Evolutionary conservation across 306 rosid species (phyloP), one percentile per base, ranked within the genome.

Genomic region (Castanopsis chinensis): DNA sequence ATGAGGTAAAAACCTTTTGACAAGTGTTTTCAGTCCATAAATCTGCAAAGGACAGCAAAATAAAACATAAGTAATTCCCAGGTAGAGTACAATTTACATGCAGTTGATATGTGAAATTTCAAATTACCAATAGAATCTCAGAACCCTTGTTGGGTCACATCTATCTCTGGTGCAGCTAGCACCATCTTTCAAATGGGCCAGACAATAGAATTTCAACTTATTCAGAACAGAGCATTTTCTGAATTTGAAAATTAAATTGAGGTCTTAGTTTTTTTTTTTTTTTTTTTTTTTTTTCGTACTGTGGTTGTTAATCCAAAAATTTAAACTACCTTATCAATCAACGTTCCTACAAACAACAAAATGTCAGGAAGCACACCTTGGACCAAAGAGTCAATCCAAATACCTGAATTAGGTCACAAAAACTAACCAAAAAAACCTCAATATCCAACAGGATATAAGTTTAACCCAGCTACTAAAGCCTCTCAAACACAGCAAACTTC

Each of bases 11-110:
- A 78, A 89, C 81, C 93, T 89, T 90, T 90, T 92, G 67, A 91
- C 92, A 61, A 95, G 87, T 67, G 97, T 74, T 92, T 92, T 91
- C 83, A 95, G 86, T 80, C 90, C 98, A 86, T 80, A 92, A 80
- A 91, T 92, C 99, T 95, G 93, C 84, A 87, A 88, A 67, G 76
- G 70, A 67, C 33, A 70, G 25, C 43, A 68, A 27, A 68, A 72
- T 49, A 37, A 6, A 49, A 20, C 67, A 58, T 82, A 4, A 77
- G 74, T 73, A 65, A 76, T 61, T 53, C 49, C 49, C 72, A 25
- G 27, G 76, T 54, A 71, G 76, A 28, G 71, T 70, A 45, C 20
- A 61, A 14, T 71, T 76, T 43, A 68, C 25, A 80, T 33, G 78
- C 60, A 37, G 65, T 71, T 23, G 59, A 72, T 18, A 18, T 37